A percentile compares a stretch with the other conserved stretches of the same genome.
Conservation (phyloP, 2,329 filamentous ascomycete species). For the Ciborinia camelliae region DNA sequence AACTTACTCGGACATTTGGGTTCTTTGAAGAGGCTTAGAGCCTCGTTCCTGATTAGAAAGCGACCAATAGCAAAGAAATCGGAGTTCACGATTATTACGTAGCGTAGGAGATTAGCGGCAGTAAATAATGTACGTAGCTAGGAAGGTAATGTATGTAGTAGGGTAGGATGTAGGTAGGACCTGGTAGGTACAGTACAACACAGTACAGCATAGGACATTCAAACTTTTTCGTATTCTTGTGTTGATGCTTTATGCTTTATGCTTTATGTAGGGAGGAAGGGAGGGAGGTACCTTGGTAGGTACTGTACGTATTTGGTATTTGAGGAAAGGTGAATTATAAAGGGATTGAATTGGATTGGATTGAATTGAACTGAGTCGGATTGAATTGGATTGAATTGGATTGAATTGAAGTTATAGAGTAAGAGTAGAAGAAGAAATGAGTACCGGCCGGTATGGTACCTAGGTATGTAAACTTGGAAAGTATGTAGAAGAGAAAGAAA, state of each 20-base stretch:
- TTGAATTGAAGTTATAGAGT: neutral
- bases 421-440: neutral
- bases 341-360: neutral
- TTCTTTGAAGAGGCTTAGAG: slow-evolving; percentile 17
- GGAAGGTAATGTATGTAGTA: no score
- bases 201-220: no score
- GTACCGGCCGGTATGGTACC: no score
- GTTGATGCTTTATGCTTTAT: no score
- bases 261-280: no score
- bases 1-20: slow-evolving; percentile 19
- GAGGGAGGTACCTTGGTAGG: no score
- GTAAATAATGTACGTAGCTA: neutral
- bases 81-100: slow-evolving; percentile 17
- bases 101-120: slow-evolving; percentile 5
- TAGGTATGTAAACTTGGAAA: no score
- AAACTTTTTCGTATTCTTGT: no score
- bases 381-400: neutral
- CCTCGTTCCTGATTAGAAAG: slow-evolving; percentile 18
- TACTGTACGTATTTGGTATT: neutral
- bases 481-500: neutral
- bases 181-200: no score
- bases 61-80: slow-evolving; percentile 5
- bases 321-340: neutral
- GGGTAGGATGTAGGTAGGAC: no score
- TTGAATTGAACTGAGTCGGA: neutral